Conservation (phyloP, 2,329 filamentous ascomycete species). For the Stemphylium lycopersici region DNA sequence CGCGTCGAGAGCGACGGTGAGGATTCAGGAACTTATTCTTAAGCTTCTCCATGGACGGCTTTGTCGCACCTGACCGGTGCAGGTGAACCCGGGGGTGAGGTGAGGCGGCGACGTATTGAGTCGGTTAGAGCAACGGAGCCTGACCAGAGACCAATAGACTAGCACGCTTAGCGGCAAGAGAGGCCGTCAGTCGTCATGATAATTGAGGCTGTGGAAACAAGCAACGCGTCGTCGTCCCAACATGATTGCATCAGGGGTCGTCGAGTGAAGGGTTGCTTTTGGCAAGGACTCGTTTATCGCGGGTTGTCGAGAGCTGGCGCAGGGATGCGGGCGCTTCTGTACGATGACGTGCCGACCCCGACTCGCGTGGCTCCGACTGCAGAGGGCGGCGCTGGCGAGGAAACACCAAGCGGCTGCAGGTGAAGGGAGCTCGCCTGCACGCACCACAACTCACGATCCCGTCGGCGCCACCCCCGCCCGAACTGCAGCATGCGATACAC, state of each 20-base stretch:
- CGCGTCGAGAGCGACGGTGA: constrained; percentile 31
- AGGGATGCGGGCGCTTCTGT: constrained; percentile 23
- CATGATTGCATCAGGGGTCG: not conserved
- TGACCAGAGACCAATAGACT: constrained; percentile 7
- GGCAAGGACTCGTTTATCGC: constrained; percentile 17
- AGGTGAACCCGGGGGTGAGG: constrained; percentile 19
- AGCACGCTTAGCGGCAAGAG: constrained; percentile 5
- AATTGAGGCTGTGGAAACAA: not conserved
- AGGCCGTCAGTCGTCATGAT: constrained; percentile 17
- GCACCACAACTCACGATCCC: not conserved
- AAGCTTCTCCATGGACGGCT: constrained; percentile 41
- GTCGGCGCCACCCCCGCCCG: not conserved
- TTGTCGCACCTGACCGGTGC: constrained; percentile 32
- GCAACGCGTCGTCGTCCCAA: not conserved
- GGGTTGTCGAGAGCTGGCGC: constrained; percentile 15
- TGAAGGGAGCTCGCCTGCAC: constrained; percentile 4
- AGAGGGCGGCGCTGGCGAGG: not conserved
- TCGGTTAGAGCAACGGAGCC: constrained; percentile 15
- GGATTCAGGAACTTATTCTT: constrained; percentile 40
- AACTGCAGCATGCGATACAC: constrained; percentile 12
- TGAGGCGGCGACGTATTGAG: constrained; percentile 12
- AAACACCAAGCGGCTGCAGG: constrained; percentile 13
- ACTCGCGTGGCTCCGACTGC: constrained; percentile 8
- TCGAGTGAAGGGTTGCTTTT: constrained; percentile 9
- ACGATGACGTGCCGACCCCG: constrained; percentile 35